These are phyloP conservation scores for Physaria fendleri DNA, from an alignment of 345 rosid species.

Conservation along the genomic window DNA sequence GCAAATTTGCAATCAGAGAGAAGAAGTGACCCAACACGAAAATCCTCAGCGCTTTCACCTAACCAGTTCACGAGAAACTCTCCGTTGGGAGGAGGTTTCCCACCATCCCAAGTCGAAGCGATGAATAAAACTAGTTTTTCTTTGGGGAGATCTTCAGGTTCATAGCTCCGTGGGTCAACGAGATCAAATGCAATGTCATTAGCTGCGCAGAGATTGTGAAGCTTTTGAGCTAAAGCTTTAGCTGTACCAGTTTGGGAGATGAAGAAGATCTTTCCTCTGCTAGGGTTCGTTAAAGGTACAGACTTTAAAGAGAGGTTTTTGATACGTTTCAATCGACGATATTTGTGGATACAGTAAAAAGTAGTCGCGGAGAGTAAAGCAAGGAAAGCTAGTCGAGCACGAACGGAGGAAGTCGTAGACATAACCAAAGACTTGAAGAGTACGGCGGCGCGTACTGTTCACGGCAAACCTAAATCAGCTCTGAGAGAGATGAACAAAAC, in stretches of 20 bases:
- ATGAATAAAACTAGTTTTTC: slow-evolving; percentile 55
- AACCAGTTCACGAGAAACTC: slow-evolving; percentile 69
- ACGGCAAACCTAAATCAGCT: neutral
- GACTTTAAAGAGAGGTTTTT: slow-evolving; percentile 36
- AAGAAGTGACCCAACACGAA: slow-evolving; percentile 74
- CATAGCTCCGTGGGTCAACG: slow-evolving; percentile 66
- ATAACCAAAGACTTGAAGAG: neutral
- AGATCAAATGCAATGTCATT: slow-evolving; percentile 52
- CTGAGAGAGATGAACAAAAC: neutral
- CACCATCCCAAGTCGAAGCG: slow-evolving; percentile 91
- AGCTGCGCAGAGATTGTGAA: slow-evolving; percentile 36
- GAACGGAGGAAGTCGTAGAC: slow-evolving; percentile 40
- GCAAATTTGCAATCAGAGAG: slow-evolving; percentile 62
- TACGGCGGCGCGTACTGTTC: slow-evolving; percentile 28
- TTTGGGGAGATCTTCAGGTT: slow-evolving; percentile 82
- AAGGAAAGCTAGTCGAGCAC: slow-evolving; percentile 55
- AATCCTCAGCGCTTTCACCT: slow-evolving; percentile 78
- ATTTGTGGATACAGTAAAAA: slow-evolving; percentile 67
- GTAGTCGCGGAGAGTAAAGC: slow-evolving; percentile 81
- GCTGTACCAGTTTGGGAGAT: slow-evolving; percentile 81
- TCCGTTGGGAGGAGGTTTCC: slow-evolving; percentile 61
- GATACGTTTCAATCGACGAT: slow-evolving; percentile 56
- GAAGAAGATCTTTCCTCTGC: slow-evolving; percentile 63
- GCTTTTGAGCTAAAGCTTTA: slow-evolving; percentile 57
- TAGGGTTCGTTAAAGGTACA: neutral